Base-by-base conservation (phyloP, 441 rosid genomes). In the Populus hybrid region DNA sequence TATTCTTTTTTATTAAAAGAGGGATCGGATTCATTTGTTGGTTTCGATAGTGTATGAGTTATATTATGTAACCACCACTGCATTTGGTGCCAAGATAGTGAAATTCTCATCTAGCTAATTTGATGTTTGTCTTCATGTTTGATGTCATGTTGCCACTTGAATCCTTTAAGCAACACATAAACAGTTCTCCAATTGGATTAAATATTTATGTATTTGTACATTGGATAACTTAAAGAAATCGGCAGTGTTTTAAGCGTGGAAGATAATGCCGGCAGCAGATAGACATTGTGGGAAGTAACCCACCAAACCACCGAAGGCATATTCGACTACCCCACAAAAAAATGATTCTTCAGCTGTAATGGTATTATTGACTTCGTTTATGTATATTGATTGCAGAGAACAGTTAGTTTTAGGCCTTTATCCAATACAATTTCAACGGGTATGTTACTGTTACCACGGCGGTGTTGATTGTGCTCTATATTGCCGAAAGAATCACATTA, bases 11-110 rank as follows among this genome's bases (percentile, higher is more conserved):
- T 38, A 26, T 14, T 6, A 69, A 20, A 6, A 76, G 72, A 1
- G 67, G 76, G 73, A 35, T 69, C 76, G 83, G 86, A 81, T 81
- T 85, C 84, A 77, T 79, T 84, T 77, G 76, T 79, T 80, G 79
- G 77, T 75, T 79, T 61, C 11, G 7, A 34, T 10, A 30, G 20
- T 23, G 24, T 24, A 73, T 61, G 20, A 16, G 20, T 24, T 12
- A 26, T 57, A 24, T 9, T 20, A 32, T 68, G 66, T 76, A 81
- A 79, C 74, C 78, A 79, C 74, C 78, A 66, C 79, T 72, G 26
- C 73, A 73, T 82, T 79, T 73, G 80, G 84, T 80, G 77, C 75
- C 73, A 73, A 76, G 40, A 76, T 66, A 40, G 72, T 76, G 40
- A 77, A 66, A 36, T 26, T 67, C 76, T 77, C 74, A 73, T 38